phyloP scores from a whole-genome alignment of 1,284 basidiomycete species.

The Ustilago trichophora region DNA sequence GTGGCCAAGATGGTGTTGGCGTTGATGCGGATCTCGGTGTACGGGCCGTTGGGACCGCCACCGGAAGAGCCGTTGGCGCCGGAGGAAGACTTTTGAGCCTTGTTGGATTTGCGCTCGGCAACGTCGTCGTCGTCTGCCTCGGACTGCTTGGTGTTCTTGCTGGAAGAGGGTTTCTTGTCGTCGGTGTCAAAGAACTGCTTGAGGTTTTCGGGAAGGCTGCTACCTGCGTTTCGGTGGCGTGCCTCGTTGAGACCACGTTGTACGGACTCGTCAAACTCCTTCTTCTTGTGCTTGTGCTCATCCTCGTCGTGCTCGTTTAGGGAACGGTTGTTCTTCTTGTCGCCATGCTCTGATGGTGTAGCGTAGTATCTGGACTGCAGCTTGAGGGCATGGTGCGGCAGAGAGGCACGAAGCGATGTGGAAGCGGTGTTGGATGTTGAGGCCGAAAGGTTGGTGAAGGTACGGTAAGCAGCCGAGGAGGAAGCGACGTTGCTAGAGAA shows the following conservation, averaged over 20 bases:
- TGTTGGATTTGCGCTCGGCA: constrained; percentile 36
- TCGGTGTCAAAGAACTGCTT: constrained; percentile 57
- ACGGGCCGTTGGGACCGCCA: constrained; percentile 38
- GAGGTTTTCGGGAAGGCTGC: constrained; percentile 50
- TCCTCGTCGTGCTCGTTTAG: constrained; percentile 32
- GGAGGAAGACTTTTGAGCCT: constrained; percentile 28
- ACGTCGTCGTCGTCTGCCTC: constrained; percentile 35
- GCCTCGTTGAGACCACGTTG: constrained; percentile 56
- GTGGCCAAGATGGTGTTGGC: constrained; percentile 60
- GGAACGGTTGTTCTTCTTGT: constrained; percentile 31
- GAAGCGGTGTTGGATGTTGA: constrained; percentile 21
- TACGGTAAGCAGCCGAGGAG: constrained; percentile 9
- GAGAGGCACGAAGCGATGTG: constrained; percentile 1
- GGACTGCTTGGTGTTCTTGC: constrained; percentile 30
- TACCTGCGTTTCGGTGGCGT: constrained; percentile 45
- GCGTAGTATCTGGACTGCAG: constrained; percentile 33
- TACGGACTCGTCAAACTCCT: constrained; percentile 52
- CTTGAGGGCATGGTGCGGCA: constrained; percentile 1
- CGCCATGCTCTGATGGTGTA: constrained; percentile 40
- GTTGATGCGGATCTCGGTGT: constrained; percentile 59
- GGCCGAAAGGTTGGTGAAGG: constrained; percentile 24
- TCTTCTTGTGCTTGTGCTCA: constrained; percentile 37
- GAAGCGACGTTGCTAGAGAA: not conserved
- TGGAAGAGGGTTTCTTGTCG: constrained; percentile 22
- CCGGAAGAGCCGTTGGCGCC: constrained; percentile 26